A percentile compares a stretch with the other conserved stretches of the same genome.
phyloP scores from a whole-genome alignment of 2,329 filamentous ascomycete species.

The Ophiostoma piceae region DNA sequence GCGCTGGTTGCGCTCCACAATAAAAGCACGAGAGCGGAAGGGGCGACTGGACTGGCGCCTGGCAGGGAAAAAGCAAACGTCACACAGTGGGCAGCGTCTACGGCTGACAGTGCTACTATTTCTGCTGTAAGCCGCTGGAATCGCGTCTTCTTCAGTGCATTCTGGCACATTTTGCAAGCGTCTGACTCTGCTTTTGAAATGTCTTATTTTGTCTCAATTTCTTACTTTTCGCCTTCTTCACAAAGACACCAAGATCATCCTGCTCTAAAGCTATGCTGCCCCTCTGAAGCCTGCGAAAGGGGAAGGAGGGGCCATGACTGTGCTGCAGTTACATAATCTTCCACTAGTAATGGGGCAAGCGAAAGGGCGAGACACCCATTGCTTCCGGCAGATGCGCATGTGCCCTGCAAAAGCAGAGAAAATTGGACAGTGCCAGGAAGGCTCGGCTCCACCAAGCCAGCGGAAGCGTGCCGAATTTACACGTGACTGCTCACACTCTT shows the following conservation, averaged over 20 bases:
- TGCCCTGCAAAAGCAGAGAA: constrained; percentile 3
- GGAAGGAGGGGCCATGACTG: constrained; percentile 8
- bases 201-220: not conserved
- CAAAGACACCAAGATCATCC: not conserved
- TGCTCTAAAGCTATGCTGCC: not conserved
- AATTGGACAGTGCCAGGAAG: not conserved
- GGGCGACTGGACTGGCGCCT: not conserved
- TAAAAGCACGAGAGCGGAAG: constrained; percentile 13
- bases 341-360: constrained; percentile 2
- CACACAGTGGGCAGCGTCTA: not conserved
- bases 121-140: not conserved
- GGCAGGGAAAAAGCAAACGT: not conserved
- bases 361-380: not conserved
- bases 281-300: constrained; percentile 15
- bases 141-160: not conserved
- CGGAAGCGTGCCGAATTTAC: not conserved
- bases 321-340: constrained; percentile 1
- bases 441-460: not conserved
- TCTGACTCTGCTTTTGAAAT: not conserved
- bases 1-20: not conserved
- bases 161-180: not conserved
- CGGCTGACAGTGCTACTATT: not conserved
- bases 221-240: no score
- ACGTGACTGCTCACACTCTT: not conserved
- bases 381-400: constrained; percentile 11